Evolutionary conservation across 1,139 yeast genomes (phyloP).

Genomic region (Sugiyamaella pinicola): DNA sequence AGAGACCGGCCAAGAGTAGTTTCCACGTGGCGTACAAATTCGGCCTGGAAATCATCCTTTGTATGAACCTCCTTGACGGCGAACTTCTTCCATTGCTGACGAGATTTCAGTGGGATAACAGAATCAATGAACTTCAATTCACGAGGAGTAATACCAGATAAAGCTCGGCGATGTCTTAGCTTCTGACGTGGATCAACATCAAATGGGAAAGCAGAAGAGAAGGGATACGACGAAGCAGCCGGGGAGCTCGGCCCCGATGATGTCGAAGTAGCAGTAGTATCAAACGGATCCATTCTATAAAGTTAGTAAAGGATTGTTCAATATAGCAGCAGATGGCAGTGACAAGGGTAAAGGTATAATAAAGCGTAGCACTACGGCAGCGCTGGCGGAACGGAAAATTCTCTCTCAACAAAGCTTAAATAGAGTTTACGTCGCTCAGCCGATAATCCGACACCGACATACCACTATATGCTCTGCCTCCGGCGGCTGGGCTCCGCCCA

Average conservation of each 20-base stretch:
- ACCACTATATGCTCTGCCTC: too few species aligned
- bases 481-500: too few species aligned
- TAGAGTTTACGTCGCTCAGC: neutral
- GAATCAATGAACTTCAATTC: conserved; percentile 84
- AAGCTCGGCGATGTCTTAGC: conserved; percentile 55
- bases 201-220: conserved; percentile 20
- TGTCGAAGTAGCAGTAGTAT: conserved; percentile 4
- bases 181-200: conserved; percentile 29
- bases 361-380: too few species aligned
- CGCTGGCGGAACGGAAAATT: too few species aligned
- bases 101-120: conserved; percentile 74
- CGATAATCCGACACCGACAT: neutral
- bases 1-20: conserved; percentile 85
- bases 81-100: conserved; percentile 75
- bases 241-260: conserved; percentile 24
- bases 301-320: too few species aligned
- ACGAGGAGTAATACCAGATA: conserved; percentile 89
- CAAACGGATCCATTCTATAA: conserved; percentile 10
- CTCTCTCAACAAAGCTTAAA: neutral
- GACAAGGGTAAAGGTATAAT: too few species aligned
- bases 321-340: too few species aligned
- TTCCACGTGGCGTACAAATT: conserved; percentile 84
- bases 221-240: conserved; percentile 20
- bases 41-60: conserved; percentile 63
- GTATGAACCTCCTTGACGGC: conserved; percentile 54